Evolutionary conservation across 176 grass and related monocot genomes (phyloP), one percentile per base, ranked within the genome.

Genomic region (Poa annua): DNA sequence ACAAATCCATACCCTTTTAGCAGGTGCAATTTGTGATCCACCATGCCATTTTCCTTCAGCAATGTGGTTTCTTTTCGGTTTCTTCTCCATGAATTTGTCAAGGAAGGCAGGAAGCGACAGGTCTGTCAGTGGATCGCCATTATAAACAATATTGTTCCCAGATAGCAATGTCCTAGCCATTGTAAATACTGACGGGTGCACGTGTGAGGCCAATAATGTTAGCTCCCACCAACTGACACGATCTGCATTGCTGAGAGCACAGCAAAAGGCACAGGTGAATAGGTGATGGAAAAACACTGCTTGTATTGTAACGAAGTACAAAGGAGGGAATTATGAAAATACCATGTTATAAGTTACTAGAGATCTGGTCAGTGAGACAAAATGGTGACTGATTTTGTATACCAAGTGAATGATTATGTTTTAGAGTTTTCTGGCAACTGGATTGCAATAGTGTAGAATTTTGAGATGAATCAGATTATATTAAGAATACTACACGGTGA

Each of bases 1-100:
- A 77, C 16, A 82, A 81, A 22, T 56, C 44, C 24, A 67, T 51
- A 98, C 96, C 96, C 93, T 98, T 85, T 86, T 83, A 82, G 77
- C 88, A 11, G 96, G 92, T 66, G 96, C 96, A 80, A 98, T 98
- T 71, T 91, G 88, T 10, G 91, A 98, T 64, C 96, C 96, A 82
- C 96, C 96, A 86, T 98, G 91, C 96, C 96, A 98, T 84, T 71
- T 93, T 79, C 96, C 92, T 76, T 98, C 92, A 66, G 88, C 74
- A 57, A 91, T 89, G 60, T 72, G 82, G 71, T 90, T 93, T 34
- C 77, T 65, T 77, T 98, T 98, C 54, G 96, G 96, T 61, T 98
- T 98, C 87, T 98, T 98, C 81, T 98, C 96, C 96, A 98, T 95
- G 70, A 98, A 98, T 66, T 98, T 98, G 76, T 98, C 92, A 24